These are phyloP conservation scores for Fusarium robinianum DNA, from an alignment of 2,329 filamentous ascomycete genomes.

Conservation along the genomic window DNA sequence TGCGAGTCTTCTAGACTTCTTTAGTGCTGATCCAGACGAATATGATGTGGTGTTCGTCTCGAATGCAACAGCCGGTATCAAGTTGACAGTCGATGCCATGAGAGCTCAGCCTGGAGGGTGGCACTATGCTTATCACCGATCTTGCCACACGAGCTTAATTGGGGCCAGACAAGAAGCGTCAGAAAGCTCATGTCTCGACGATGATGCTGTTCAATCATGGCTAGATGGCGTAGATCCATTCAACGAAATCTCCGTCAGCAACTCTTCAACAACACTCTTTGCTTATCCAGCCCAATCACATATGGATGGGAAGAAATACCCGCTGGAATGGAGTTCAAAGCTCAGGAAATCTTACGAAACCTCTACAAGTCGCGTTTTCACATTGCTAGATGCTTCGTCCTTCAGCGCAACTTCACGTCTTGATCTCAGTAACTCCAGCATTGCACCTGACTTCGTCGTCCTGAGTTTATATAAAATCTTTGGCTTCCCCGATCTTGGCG, in stretches of 20 bases:
- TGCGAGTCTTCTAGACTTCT: constrained; percentile 71
- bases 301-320: constrained; percentile 80
- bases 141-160: constrained; percentile 85
- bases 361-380: constrained; percentile 53
- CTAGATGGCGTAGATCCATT: constrained; percentile 49
- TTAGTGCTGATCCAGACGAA: constrained; percentile 77
- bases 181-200: constrained; percentile 67
- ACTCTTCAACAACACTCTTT: constrained; percentile 55
- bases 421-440: constrained; percentile 64
- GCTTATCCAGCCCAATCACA: constrained; percentile 93
- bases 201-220: constrained; percentile 69
- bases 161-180: constrained; percentile 75
- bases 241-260: constrained; percentile 22
- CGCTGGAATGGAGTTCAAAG: constrained; percentile 67
- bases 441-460: constrained; percentile 81
- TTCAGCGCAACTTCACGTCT: constrained; percentile 77
- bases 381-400: constrained; percentile 83
- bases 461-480: constrained; percentile 98
- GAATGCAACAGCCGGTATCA: constrained; percentile 90
- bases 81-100: constrained; percentile 80
- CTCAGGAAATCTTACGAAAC: constrained; percentile 44
- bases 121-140: constrained; percentile 79
- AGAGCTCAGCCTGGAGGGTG: constrained; percentile 72
- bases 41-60: constrained; percentile 92
- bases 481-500: constrained; percentile 90